Evolutionary conservation across 78 protist species (phyloP), one percentile per base, ranked within the genome.

Genomic region (Abeoforma whisleri): DNA sequence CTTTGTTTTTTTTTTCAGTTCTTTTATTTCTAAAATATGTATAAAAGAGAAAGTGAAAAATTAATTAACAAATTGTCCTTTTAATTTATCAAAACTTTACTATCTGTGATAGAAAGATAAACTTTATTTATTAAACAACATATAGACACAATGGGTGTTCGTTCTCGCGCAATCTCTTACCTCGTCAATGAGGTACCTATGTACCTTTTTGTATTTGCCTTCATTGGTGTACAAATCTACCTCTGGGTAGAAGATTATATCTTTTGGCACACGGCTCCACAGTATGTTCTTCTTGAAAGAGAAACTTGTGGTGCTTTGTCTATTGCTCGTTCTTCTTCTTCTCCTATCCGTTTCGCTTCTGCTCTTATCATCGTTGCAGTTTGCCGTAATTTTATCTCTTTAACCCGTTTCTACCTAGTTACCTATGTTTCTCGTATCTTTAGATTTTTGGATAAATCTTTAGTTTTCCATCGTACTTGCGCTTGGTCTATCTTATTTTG

Each of bases 381-480:
- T 32, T 73, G 89, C 25, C 87, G 95, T 39, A 91, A 91, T 71
- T 82, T 92, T 39, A 39, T 91, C 30, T 71, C 92, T n/a, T 85
- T 57, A 40, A 16, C 35, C 23, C 88, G 85, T 8, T 30, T n/a
- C 77, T 28, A 12, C 32, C 0, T 12, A 1, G 30, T 2, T 23
- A 62, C 57, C 62, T 57, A 57, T 79, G 83, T 40, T 48, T 48
- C 62, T 62, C 23, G 83, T 22, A 40, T 74, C 40, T 40, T 84
- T 75, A 31, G 92, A 30, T 95, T 94, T 39, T 39, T 94, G 12
- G 97, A 94, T 76, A 89, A 92, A 84, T 92, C 89, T 77, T 85
- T 94, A 39, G 39, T 19, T 16, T 91, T 91, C 76, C 97, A 94
- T 86, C 82, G 80, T 74, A 30, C 25, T 40, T 2, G 80, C 40